These are phyloP conservation scores for Batrachochytrium dendrobatidis DNA, from an alignment of 371 early-diverging fungal genomes.

Conservation along the genomic window DNA sequence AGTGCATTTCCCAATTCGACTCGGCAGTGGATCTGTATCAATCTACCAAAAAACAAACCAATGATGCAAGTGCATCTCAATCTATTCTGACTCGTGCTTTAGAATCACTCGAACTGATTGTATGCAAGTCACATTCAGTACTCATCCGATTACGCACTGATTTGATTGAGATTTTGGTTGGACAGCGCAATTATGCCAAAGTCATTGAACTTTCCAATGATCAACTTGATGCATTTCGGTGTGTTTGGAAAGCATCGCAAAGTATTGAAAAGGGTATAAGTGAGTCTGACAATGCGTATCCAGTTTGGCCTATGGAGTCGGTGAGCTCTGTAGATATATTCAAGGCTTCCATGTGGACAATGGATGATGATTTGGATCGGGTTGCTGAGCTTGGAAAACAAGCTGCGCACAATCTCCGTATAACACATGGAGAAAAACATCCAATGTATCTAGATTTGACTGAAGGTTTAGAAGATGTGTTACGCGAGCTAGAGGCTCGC, in stretches of 20 bases:
- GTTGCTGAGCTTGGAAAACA: not conserved
- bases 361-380: not conserved
- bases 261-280: no score
- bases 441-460: not conserved
- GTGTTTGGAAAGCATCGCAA: no score
- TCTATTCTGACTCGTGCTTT: not conserved
- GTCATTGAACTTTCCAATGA: no score
- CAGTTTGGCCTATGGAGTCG: not conserved
- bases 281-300: no score
- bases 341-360: not conserved
- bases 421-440: not conserved
- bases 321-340: not conserved
- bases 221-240: no score
- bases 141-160: not conserved
- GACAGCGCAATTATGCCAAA: not conserved
- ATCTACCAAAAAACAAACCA: not conserved
- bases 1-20: not conserved
- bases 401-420: not conserved
- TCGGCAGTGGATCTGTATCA: not conserved
- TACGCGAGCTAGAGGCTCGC: not conserved
- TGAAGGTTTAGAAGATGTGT: not conserved
- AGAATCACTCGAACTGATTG: not conserved
- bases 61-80: not conserved
- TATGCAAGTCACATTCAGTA: not conserved
- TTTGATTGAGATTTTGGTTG: not conserved